Conservation (phyloP, 2,329 filamentous ascomycete genomes). For the Diaporthe australafricana region DNA sequence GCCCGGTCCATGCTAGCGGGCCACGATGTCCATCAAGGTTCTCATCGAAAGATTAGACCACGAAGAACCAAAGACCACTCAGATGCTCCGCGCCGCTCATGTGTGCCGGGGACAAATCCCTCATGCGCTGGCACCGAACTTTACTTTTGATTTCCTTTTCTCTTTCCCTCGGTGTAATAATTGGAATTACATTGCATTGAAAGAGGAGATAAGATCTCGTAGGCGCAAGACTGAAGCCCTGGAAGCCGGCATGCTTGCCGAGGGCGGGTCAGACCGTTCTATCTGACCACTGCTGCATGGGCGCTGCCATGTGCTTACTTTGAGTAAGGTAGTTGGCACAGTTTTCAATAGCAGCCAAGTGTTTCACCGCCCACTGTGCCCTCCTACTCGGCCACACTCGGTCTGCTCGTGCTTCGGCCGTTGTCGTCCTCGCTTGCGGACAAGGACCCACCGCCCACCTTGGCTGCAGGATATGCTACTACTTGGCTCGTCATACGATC, state of each 20-base stretch:
- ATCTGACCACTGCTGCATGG: neutral
- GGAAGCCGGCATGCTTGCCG: neutral
- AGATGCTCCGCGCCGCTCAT: neutral
- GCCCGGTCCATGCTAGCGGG: constrained; percentile 4
- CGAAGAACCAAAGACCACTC: neutral
- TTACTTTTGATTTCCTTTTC: neutral
- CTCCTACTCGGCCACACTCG: neutral
- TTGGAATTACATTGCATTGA: neutral
- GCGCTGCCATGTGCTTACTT: neutral
- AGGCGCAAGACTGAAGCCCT: neutral
- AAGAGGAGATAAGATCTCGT: neutral
- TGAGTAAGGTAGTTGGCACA: neutral
- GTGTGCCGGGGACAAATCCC: constrained; percentile 9
- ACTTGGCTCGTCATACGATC: constrained; percentile 7
- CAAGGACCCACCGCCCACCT: constrained; percentile 1
- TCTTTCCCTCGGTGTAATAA: neutral
- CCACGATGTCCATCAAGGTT: constrained; percentile 20
- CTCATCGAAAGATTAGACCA: constrained; percentile 1
- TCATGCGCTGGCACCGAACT: neutral
- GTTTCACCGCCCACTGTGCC: constrained; percentile 13
- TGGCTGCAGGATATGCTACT: constrained; percentile 2
- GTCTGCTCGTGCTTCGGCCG: neutral
- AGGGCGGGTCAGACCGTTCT: neutral
- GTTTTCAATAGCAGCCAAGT: neutral
- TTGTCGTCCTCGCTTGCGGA: neutral